Evolutionary conservation across 352 stramenopile genomes (phyloP), one percentile per base, ranked within the genome.

Genomic region (Globisporangium barbulae): DNA sequence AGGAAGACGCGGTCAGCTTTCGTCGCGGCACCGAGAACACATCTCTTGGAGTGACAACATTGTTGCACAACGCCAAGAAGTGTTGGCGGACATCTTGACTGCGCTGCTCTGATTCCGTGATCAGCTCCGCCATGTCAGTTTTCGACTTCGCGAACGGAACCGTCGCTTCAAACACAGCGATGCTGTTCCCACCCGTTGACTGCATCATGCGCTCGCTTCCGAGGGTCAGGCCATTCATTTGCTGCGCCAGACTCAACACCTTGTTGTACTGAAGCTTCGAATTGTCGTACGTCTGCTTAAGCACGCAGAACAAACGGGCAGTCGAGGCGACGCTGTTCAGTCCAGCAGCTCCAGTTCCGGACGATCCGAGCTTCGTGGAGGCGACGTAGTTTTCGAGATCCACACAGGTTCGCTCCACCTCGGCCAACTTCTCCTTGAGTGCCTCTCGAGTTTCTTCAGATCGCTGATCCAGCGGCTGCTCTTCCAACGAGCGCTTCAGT

Each of bases 221-320:
- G 58, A 91, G 39, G 58, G 61, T 88, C 48, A 90, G 37, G 9
- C 76, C 78, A 31, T 88, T 76, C 37, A 91, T 54, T 28, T 84
- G 61, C 39, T 88, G 70, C 54, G 80, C 69, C 15, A 91, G 48
- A 8, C 76, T 67, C 39, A 70, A 89, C 17, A 79, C 80, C 17
- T 71, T 76, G 68, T 91, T 89, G 63, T 91, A 91, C 67, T 91
- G 78, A 47, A 81, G 61, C 71, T 91, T 91, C 17, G 82, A 89
- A 35, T 70, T 89, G 59, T 91, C 80, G 53, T 89, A 91, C 41
- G 82, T 91, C 39, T 89, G 78, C 60, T 89, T 89, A 30, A 91
- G 62, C 31, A 88, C 76, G 55, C 78, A 76, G 69, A 91, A 89
- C 19, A 91, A 74, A 25, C 88, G 73, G 19, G 68, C 69, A 3